Evolutionary conservation across 345 rosid species (phyloP).

Genomic region (Pugionium dolabratum): DNA sequence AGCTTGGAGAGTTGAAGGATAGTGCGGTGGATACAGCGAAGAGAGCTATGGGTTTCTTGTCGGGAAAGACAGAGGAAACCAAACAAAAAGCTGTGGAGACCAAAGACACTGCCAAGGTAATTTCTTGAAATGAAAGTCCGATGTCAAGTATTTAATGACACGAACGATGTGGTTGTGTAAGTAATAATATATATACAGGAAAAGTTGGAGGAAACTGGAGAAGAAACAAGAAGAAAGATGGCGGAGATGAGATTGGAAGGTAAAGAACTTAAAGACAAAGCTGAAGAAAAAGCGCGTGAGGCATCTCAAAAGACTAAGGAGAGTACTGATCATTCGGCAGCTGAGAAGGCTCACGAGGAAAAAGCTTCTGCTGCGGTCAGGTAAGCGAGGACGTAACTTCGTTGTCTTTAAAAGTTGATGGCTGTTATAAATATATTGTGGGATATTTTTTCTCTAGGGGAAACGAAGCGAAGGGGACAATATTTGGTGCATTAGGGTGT

Average conservation of each 20-base stretch:
- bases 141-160: no score
- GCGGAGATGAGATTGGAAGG: conserved; percentile 54
- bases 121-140: no score
- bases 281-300: conserved; percentile 21
- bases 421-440: no score
- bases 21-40: conserved; percentile 58
- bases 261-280: conserved; percentile 40
- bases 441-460: conserved; percentile 31
- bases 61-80: conserved; percentile 57
- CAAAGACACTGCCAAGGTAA: conserved; percentile 46
- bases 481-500: conserved; percentile 42
- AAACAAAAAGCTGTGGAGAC: conserved; percentile 56
- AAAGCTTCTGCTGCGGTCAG: conserved; percentile 26
- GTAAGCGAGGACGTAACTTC: background rate
- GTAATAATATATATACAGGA: conserved; percentile 27
- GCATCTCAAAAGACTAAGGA: conserved; percentile 25
- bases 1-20: conserved; percentile 51
- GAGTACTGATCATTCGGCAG: conserved; percentile 4
- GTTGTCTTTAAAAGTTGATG: no score
- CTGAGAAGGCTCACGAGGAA: conserved; percentile 27
- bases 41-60: conserved; percentile 55
- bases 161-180: no score
- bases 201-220: conserved; percentile 49
- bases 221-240: conserved; percentile 52
- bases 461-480: conserved; percentile 40